Base-by-base conservation (phyloP, 495 filamentous ascomycete species). In the Astrothelium macrocarpum region DNA sequence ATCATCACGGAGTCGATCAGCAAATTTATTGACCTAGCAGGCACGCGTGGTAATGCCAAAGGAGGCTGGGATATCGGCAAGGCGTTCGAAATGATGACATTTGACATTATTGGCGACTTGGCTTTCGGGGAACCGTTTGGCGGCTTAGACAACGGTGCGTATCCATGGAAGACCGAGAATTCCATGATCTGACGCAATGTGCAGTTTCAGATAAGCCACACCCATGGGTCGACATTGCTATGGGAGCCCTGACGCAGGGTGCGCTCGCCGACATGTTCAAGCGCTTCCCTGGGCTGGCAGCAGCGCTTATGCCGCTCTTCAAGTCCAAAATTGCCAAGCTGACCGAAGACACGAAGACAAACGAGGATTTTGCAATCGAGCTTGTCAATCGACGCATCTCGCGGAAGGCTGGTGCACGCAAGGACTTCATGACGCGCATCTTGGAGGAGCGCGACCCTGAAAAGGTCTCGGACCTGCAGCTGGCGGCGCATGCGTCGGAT, bases 91-190 rank as follows among this genome's bases (percentile, higher is more conserved):
- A 62, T 74, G 32, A 53, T 63, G 14, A 75, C 71, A 2, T 71
- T 75, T 34, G 73, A 75, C 62, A 74, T 75, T 60, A 74, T 74
- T 63, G 73, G 72, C 10, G 73, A 74, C 64, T 64, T 75, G n/a
- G 64, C 65, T 25, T 75, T 75, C 61, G 73, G 73, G 12, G 72
- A 75, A 63, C 66, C 72, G 2, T 74, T 75, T 62, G 71, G 68
- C 34, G 71, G 71, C 31, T 64, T 75, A 46, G 66, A 71, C 10
- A 36, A 68, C 29, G 72, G 70, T 20, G 28, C 43, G 23, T 66
- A 66, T 32, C 58, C 61, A 28, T 10, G 12, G 9, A 16, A 67
- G 26, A 28, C 36, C 29, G 60, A 63, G 2, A 12, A 25, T 39
- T 25, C 60, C 11, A n/a, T 25, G 28, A 23, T 34, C 3, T 18